Base-by-base conservation (phyloP, 768 basidiomycete genomes). In the Chalciporus pseudorubinellus region DNA sequence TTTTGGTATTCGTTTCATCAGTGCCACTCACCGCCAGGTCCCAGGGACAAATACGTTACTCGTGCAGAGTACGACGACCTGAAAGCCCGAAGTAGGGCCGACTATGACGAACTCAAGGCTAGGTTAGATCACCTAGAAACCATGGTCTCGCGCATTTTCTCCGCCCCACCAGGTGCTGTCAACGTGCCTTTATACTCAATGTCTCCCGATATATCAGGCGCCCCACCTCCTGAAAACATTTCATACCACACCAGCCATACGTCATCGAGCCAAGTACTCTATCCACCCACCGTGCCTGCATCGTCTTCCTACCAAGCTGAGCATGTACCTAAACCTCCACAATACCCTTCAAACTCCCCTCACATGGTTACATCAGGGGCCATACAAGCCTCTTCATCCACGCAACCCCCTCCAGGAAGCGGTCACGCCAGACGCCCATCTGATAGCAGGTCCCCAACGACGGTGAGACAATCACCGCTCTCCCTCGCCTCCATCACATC, bases 11-110 rank as follows among this genome's bases (percentile, higher is more conserved):
- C 46, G 29, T 18, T 39, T 33, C 36, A 24, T 10, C 39, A 42
- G 18, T 53, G 39, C 50, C 42, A 54, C 52, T 59, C 39, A 67
- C 38, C 11, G 42, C 46, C 20, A 48, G 39, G 24, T 45, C 57
- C 33, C 60, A 87, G 85, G 55, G 89, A 91, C 68, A 91, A 89
- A 70, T 89, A 89, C 66, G 87, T 90, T 51, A 84, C 83, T 33
- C 78, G 88, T 19, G 72, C 79, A 24, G 90, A 92, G 59, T 87
- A 85, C 62, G 88, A 92, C 43, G 86, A 87, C 19, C 79, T 92
- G 58, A 85, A 80, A 61, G 65, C 77, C 33, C 80, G 85, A 31
- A 63, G 46, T 24, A 69, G 44, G 46, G 58, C 59, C 16, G 69
- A 69, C 43, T 56, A 59, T 7, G 78, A 80, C 49, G 84, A 86